Percentiles rank a stretch among this genome's conserved stretches.
phyloP scores from a whole-genome alignment of 2,329 filamentous ascomycete genomes.

The Fusarium chlamydosporum region DNA sequence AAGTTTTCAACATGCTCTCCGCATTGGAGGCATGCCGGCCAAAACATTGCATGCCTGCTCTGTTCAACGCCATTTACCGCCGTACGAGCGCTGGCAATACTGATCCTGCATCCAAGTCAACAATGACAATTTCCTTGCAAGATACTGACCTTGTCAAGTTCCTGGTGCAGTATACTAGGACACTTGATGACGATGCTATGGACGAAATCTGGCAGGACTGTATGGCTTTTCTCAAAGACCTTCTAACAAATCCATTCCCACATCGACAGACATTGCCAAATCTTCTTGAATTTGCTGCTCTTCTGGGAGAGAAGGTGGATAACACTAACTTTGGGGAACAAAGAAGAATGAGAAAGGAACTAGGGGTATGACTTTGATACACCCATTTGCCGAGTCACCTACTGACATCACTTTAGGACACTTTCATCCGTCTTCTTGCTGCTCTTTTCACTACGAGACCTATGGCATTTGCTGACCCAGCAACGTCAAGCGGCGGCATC shows the following conservation, averaged over 20 bases:
- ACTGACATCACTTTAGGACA: conserved; percentile 72
- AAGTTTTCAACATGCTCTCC: conserved; percentile 88
- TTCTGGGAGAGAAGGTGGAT: conserved; percentile 94
- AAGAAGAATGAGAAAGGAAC: conserved; percentile 88
- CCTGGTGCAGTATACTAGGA: conserved; percentile 88
- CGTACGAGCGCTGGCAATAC: conserved; percentile 87
- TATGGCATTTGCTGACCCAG: conserved; percentile 75
- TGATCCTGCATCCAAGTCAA: conserved; percentile 85
- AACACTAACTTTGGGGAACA: conserved; percentile 98
- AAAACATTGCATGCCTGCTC: conserved; percentile 90
- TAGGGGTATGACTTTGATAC: conserved; percentile 71
- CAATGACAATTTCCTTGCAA: conserved; percentile 85
- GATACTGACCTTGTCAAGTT: conserved; percentile 90
- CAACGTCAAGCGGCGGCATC: conserved; percentile 55
- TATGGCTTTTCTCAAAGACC: conserved; percentile 88
- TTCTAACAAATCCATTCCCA: conserved; percentile 93
- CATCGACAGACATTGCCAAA: conserved; percentile 91
- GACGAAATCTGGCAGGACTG: conserved; percentile 99
- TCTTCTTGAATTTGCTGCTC: conserved; percentile 88
- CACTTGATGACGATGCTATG: conserved; percentile 95
- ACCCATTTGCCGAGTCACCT: neutral
- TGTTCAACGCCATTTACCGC: conserved; percentile 97
- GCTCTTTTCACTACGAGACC: conserved; percentile 95
- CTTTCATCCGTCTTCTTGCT: conserved; percentile 88
- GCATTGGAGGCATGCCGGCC: conserved; percentile 92